Base-by-base conservation (phyloP, 371 early-diverging fungal species). In the Rhizopus delemar region DNA sequence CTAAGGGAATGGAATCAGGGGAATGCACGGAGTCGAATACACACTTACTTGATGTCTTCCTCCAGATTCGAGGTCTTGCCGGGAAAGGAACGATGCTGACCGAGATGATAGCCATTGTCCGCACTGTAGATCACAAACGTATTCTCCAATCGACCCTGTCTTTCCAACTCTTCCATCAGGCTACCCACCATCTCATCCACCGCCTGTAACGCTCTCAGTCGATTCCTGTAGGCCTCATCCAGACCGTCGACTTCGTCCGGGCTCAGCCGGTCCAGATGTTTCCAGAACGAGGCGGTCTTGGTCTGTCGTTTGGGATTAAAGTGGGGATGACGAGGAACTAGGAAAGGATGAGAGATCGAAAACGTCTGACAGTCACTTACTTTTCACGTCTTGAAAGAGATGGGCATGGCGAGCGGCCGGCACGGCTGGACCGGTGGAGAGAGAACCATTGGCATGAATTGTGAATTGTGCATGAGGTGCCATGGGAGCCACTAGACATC, bases 91-190 rank as follows among this genome's bases (percentile, higher is more conserved):
- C 86, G 78, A 45, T 88, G 86, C 6, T 82, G 81, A 4, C 88
- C 88, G 13, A 88, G 66, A 61, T 88, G 88, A 43, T 85, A 87
- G 52, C 88, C 88, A 57, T 88, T 88, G 54, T 88, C 88, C 33
- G 86, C 74, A 3, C 85, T 82, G 62, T 86, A 88, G 49, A 88
- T 61, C 11, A 88, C 69, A 53, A 81, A 85, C 4, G 88, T 88
- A 64, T 88, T 85, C 22, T 88, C 86, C 15, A 84, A 60, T 56
- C 80, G 74, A 1, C 82, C 82, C 38, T 80, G 77, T 12, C 59
- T 54, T 52, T 84, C 81, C 6, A 88, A 72, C 8, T 78, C 74
- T 34, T 81, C 74, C 57, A 86, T 70, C 1, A 88, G 54, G 0
- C 74, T 62, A 4, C 83, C 86, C 13, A 88, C 77, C 41, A 88